Conservation (phyloP, 2,329 filamentous ascomycete species). For the Aspergillus ibericus region DNA sequence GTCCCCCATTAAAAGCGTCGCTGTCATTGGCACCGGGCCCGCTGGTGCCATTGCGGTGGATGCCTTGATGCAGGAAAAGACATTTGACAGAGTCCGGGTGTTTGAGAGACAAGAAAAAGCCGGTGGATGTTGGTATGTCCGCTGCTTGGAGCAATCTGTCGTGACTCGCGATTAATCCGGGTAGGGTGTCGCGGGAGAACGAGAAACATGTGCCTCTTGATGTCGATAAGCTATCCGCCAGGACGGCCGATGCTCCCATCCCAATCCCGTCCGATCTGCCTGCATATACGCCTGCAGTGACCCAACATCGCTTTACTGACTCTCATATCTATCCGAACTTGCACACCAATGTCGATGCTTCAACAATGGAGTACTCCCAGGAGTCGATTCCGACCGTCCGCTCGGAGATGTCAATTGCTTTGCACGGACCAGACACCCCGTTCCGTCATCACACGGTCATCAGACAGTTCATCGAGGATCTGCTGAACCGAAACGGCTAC, state of each 20-base stretch:
- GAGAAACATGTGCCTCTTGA: conserved; percentile 46
- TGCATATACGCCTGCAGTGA: conserved; percentile 43
- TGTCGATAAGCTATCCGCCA: conserved; percentile 48
- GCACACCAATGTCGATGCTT: conserved; percentile 64
- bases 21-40: conserved; percentile 63
- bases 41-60: conserved; percentile 62
- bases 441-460: conserved; percentile 64
- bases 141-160: background rate
- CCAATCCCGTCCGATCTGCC: conserved; percentile 52
- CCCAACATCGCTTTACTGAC: conserved; percentile 55
- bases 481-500: conserved; percentile 57
- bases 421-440: conserved; percentile 59
- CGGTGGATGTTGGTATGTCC: conserved; percentile 61
- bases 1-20: conserved; percentile 45
- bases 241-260: conserved; percentile 53
- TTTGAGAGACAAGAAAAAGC: conserved; percentile 62
- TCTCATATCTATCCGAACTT: conserved; percentile 63
- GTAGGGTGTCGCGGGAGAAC: conserved; percentile 34
- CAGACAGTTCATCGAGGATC: conserved; percentile 55
- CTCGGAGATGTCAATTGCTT: conserved; percentile 43
- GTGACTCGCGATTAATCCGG: background rate
- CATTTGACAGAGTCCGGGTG: conserved; percentile 60
- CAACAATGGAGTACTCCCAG: conserved; percentile 62
- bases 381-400: conserved; percentile 53
- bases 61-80: conserved; percentile 59